Evolutionary conservation across 148 eudicot genomes (phyloP).

Genomic region (Arctostaphylos glauca): DNA sequence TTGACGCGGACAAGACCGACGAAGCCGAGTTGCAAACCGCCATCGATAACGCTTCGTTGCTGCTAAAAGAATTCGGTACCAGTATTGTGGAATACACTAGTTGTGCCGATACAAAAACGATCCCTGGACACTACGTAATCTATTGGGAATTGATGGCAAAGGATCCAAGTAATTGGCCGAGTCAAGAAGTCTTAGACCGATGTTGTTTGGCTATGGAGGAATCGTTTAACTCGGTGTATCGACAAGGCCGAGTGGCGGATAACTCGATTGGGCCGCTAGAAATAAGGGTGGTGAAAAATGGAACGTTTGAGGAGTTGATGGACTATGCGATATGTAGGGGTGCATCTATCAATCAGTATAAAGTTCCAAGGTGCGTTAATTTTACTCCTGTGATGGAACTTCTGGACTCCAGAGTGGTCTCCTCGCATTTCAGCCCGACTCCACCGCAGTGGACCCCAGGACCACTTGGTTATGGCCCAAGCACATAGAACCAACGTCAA

Average conservation of each 20-base stretch:
- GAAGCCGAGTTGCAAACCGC: conserved; percentile 53
- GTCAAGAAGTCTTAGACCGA: conserved; percentile 22
- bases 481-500: neutral
- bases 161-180: conserved; percentile 24
- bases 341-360: conserved; percentile 55
- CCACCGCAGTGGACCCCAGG: conserved; percentile 48
- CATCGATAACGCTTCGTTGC: conserved; percentile 34
- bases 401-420: conserved; percentile 42
- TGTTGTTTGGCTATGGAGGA: conserved; percentile 61
- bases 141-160: conserved; percentile 45
- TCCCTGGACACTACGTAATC: conserved; percentile 61
- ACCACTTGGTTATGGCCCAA: neutral
- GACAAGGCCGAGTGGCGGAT: conserved; percentile 50
- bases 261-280: conserved; percentile 57
- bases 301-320: conserved; percentile 71
- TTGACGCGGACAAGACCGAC: conserved; percentile 57
- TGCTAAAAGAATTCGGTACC: conserved; percentile 28
- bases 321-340: conserved; percentile 58
- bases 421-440: conserved; percentile 47
- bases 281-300: conserved; percentile 48
- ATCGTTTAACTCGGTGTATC: conserved; percentile 49
- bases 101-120: conserved; percentile 44
- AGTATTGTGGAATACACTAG: conserved; percentile 59
- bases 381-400: conserved; percentile 43
- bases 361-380: conserved; percentile 62